Evolutionary conservation across 495 filamentous ascomycete genomes (phyloP).

Genomic region (Penicillium bialowiezense): DNA sequence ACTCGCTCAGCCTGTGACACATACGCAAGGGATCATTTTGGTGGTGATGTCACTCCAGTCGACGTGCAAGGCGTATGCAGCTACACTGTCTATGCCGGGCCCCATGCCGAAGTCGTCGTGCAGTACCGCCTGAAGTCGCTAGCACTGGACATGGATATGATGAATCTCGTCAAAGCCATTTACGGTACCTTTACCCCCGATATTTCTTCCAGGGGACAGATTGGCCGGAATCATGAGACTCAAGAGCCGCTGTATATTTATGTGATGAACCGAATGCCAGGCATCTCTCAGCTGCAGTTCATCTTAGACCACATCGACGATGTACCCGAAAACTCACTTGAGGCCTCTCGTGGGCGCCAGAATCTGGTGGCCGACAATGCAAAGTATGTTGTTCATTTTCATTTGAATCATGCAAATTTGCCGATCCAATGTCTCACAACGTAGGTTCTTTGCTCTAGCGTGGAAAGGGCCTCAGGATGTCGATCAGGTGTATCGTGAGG

Average conservation of each 20-base stretch:
- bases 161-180: slow-evolving; percentile 26
- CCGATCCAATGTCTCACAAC: slow-evolving; percentile 3
- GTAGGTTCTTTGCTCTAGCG: slow-evolving; percentile 34
- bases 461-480: slow-evolving; percentile 33
- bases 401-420: slow-evolving; percentile 1
- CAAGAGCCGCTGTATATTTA: slow-evolving; percentile 38
- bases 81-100: slow-evolving; percentile 43
- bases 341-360: slow-evolving; percentile 29
- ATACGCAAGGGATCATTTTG: slow-evolving; percentile 28
- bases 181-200: slow-evolving; percentile 30
- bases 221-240: slow-evolving; percentile 25
- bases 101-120: slow-evolving; percentile 33
- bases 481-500: slow-evolving; percentile 19
- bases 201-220: slow-evolving; percentile 32
- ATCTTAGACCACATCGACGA: slow-evolving; percentile 24
- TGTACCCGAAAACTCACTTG: slow-evolving; percentile 26
- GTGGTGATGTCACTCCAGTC: slow-evolving; percentile 33
- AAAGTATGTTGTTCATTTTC: slow-evolving; percentile 12
- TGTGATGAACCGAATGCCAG: slow-evolving; percentile 33
- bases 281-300: slow-evolving; percentile 36
- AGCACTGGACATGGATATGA: slow-evolving; percentile 25
- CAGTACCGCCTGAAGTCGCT: slow-evolving; percentile 42
- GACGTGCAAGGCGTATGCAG: slow-evolving; percentile 39
- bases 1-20: slow-evolving; percentile 34
- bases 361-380: slow-evolving; percentile 31